Evolutionary conservation across 306 rosid species (phyloP).

Genomic region (Vigna trinervia): DNA sequence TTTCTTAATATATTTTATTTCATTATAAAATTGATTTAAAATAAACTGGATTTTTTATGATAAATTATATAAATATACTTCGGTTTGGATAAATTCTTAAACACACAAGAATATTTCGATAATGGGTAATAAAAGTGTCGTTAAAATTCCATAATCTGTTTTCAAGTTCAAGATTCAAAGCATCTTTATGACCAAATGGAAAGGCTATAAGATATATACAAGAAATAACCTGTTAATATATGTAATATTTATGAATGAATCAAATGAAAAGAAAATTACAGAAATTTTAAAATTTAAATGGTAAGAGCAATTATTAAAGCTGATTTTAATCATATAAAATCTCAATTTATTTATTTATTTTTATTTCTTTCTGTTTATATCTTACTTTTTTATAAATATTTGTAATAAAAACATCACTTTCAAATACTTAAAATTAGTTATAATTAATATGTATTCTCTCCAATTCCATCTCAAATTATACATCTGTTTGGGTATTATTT

Average conservation of each 20-base stretch:
- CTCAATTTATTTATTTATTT: no score
- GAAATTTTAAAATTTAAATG: not conserved
- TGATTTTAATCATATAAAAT: not conserved
- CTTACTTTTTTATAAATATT: not conserved
- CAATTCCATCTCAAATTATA: no score
- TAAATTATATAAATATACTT: not conserved
- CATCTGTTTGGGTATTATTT: not conserved
- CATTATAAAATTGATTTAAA: not conserved
- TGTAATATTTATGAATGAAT: not conserved
- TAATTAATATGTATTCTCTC: no score
- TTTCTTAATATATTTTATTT: not conserved
- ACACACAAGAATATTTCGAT: not conserved
- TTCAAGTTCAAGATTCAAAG: not conserved
- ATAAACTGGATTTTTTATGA: not conserved
- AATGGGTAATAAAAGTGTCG: not conserved
- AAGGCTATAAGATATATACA: not conserved
- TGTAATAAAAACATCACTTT: not conserved
- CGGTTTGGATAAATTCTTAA: not conserved
- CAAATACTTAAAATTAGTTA: not conserved
- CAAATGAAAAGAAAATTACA: not conserved
- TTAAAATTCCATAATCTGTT: not conserved
- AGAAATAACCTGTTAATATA: not conserved
- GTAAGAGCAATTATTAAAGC: not conserved
- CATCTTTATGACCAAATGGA: not conserved
- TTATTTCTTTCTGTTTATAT: no score